A percentile compares a stretch with the other conserved stretches of the same genome.
phyloP scores from a whole-genome alignment of 208 protist species.

The Acanthamoeba castellanii region DNA sequence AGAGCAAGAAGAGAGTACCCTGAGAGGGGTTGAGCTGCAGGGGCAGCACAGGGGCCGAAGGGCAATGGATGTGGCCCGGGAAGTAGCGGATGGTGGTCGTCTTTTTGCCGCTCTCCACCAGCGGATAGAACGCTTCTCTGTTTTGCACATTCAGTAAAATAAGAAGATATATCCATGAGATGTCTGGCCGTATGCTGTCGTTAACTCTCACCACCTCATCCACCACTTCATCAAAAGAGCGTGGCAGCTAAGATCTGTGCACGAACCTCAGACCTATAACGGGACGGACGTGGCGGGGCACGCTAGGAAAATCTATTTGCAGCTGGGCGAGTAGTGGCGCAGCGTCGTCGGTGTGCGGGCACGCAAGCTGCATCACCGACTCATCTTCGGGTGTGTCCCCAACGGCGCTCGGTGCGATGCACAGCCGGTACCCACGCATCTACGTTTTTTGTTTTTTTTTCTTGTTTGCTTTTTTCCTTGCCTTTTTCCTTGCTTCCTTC shows the following conservation, averaged over 20 bases:
- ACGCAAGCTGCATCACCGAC: neutral
- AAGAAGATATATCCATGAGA: no score
- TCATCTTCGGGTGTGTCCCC: neutral
- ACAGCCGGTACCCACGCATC: neutral
- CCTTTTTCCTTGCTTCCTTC: neutral
- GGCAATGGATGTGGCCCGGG: constrained; percentile 6
- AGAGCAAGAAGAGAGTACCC: neutral
- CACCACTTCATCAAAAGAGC: no score
- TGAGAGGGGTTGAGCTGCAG: neutral
- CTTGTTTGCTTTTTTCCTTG: neutral
- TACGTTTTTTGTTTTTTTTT: neutral
- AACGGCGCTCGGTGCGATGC: no score
- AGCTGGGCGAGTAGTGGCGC: neutral
- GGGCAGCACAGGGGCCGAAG: neutral
- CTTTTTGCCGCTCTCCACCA: neutral
- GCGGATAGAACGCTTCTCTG: neutral
- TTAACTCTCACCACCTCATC: no score
- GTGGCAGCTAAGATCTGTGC: neutral
- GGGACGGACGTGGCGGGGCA: neutral
- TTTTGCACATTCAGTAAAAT: neutral
- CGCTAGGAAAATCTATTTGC: neutral
- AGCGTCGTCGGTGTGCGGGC: neutral
- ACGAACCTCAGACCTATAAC: neutral
- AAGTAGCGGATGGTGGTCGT: constrained; percentile 32
- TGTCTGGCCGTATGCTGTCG: no score